Base-by-base conservation (phyloP, 1,284 basidiomycete genomes). In the Ustilago bromivora region DNA sequence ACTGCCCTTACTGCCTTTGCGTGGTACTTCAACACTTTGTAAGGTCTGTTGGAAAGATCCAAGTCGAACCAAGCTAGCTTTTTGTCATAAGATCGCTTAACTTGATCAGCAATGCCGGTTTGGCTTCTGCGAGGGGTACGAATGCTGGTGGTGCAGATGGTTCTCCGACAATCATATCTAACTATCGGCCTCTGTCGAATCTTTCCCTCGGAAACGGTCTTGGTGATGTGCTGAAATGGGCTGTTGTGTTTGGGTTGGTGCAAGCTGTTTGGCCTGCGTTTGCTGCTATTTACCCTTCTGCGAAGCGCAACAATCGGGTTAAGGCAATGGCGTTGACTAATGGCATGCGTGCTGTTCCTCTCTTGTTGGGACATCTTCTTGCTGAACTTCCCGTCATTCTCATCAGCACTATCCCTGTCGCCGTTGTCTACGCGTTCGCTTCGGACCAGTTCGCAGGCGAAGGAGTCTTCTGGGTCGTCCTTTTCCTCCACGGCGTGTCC, bases 51-150 rank as follows among this genome's bases (percentile, higher is more conserved):
- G 82, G 92, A 93, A 62, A 99, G 90, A 84, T 99, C 97, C 69
- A 99, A 89, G 88, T 99, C 97, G 87, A 99, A 99, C 97, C 97
- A 99, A 83, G 94, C 95, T 17, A 99, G 88, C 87, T 98, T 96
- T 80, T 94, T 92, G 88, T 99, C 97, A 87, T 99, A 99, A 60
- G 93, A 93, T 70, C 97, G 7, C 62, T 72, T 35, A 76, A 76
- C 35, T 35, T 76, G 17, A 47, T 76, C 61, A 71, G 63, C 64
- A 76, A 76, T 31, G 68, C 68, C 11, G 74, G 62, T 11, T 61
- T 76, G 10, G 62, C 73, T 15, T 57, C 17, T 11, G 38, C 63
- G 15, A 54, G 73, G 10, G 47, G 32, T 31, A 19, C 59, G 11
- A 51, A n/a, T n/a, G 57, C 46, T 31, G 57, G 47, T 17, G 57